phyloP scores from a whole-genome alignment of 164 flowering plant genomes.

The Tetrastigma voinierianum region DNA sequence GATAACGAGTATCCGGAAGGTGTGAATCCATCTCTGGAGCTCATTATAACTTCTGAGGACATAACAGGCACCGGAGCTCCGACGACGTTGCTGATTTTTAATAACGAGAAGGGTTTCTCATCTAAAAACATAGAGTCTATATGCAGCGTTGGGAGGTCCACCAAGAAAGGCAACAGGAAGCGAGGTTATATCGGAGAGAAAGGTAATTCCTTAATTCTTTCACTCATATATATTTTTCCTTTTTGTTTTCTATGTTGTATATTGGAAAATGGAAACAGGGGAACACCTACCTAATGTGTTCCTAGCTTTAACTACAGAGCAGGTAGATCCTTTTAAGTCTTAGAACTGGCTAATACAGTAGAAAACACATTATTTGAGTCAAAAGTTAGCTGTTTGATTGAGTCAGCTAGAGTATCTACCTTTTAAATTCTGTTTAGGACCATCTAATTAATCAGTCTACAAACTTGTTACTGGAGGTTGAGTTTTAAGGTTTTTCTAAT shows the following conservation, averaged over 20 bases:
- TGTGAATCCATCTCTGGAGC: slow-evolving; percentile 61
- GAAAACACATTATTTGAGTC: too few species aligned
- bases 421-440: too few species aligned
- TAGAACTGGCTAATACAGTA: too few species aligned
- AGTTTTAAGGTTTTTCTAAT: too few species aligned
- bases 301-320: too few species aligned
- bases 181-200: slow-evolving; percentile 70
- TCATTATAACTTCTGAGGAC: slow-evolving; percentile 55
- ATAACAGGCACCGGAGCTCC: slow-evolving; percentile 64
- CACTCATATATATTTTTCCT: not conserved
- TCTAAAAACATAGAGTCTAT: slow-evolving; percentile 58
- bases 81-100: slow-evolving; percentile 57
- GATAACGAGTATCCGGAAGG: slow-evolving; percentile 59
- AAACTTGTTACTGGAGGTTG: too few species aligned
- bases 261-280: not conserved
- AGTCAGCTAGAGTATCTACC: too few species aligned
- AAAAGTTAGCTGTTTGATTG: too few species aligned
- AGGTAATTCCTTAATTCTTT: slow-evolving; percentile 30
- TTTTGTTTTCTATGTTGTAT: not conserved
- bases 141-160: slow-evolving; percentile 65
- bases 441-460: too few species aligned
- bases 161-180: slow-evolving; percentile 51
- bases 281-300: too few species aligned
- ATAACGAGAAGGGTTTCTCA: slow-evolving; percentile 67
- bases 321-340: too few species aligned